phyloP scores from a whole-genome alignment of 108 stramenopile species.

The Hondaea fermentalgiana region DNA sequence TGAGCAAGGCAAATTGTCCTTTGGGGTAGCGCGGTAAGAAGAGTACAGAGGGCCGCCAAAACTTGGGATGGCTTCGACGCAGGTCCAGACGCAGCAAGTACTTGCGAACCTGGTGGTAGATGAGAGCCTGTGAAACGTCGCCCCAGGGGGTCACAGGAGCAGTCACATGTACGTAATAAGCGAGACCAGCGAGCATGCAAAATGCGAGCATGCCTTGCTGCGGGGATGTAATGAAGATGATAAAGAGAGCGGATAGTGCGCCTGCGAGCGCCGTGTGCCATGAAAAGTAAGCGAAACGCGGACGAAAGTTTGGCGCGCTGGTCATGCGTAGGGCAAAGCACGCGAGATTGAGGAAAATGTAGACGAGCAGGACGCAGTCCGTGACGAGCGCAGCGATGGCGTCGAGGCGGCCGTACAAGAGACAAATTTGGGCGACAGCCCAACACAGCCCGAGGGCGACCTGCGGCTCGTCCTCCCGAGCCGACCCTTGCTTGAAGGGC shows the following conservation, averaged over 20 bases:
- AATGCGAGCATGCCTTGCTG: background rate
- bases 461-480: conserved; percentile 21
- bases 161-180: background rate
- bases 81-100: conserved; percentile 25
- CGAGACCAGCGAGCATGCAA: background rate
- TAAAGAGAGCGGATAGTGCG: background rate
- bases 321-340: background rate
- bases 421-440: background rate
- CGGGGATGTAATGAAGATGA: conserved; percentile 13
- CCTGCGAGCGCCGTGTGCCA: conserved; percentile 29
- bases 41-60: conserved; percentile 20
- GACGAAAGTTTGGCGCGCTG: conserved; percentile 24
- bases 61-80: conserved; percentile 6
- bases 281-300: conserved; percentile 23
- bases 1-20: background rate
- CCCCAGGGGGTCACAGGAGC: conserved; percentile 17
- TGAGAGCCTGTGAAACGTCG: conserved; percentile 22
- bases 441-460: background rate
- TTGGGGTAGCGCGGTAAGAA: background rate
- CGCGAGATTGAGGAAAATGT: conserved; percentile 16
- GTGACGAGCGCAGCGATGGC: conserved; percentile 21
- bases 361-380: conserved; percentile 22
- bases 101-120: conserved; percentile 29
- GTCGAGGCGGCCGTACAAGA: conserved; percentile 16
- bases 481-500: conserved; percentile 11